phyloP scores from a whole-genome alignment of 495 filamentous ascomycete species.

The Neurospora tetrasperma region DNA sequence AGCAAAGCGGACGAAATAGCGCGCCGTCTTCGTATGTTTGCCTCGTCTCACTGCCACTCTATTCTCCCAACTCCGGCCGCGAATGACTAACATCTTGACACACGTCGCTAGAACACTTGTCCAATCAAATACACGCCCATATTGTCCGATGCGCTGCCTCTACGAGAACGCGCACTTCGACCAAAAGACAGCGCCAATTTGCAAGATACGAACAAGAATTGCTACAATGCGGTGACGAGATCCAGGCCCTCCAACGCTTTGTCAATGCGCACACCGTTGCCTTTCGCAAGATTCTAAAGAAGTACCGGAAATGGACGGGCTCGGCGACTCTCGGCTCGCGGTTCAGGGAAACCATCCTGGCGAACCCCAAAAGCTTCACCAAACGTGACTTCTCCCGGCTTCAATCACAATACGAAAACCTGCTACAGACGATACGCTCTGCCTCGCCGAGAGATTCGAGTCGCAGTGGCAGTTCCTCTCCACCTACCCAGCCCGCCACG shows the following conservation, averaged over 20 bases:
- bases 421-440: conserved; percentile 42
- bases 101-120: conserved; percentile 36
- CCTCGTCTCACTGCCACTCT: background rate
- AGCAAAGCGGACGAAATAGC: conserved; percentile 62
- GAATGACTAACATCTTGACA: conserved; percentile 4
- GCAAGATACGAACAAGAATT: conserved; percentile 39
- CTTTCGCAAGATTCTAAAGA: conserved; percentile 66
- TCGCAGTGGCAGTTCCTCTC: conserved; percentile 5
- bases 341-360: conserved; percentile 47
- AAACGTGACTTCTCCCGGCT: conserved; percentile 45
- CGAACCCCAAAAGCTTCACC: conserved; percentile 52
- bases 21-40: conserved; percentile 43
- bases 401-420: conserved; percentile 43
- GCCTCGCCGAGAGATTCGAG: conserved; percentile 18
- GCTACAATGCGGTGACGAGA: conserved; percentile 50
- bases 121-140: conserved; percentile 39
- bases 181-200: conserved; percentile 32
- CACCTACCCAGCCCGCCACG: conserved; percentile 9
- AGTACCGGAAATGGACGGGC: conserved; percentile 67
- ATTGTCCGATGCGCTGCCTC: conserved; percentile 31
- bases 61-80: too few relatives aligned
- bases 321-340: conserved; percentile 46
- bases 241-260: conserved; percentile 50
- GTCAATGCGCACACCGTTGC: conserved; percentile 52
- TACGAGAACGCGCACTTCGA: conserved; percentile 16